Evolutionary conservation across 1,284 basidiomycete species (phyloP), one percentile per base, ranked within the genome.

Genomic region (Testicularia cyperi): DNA sequence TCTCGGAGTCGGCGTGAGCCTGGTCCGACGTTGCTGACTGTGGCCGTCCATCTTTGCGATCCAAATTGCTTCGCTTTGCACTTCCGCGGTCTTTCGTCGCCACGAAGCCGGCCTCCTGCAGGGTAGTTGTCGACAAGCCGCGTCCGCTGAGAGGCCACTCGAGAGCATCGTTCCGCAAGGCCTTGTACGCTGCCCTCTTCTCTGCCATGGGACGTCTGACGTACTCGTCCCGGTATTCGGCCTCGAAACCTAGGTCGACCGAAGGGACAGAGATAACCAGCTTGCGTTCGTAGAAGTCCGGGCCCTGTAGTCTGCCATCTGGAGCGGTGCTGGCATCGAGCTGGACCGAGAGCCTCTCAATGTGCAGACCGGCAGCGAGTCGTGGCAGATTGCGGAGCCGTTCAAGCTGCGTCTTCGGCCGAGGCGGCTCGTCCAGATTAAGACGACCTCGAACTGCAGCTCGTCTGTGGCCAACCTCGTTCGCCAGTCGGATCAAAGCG

Each of bases 141-240:
- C 9, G 9, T 6, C 38, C 55, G 34, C 37, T 55, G 23, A 70
- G 27, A 2, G 60, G 51, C 65, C 65, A 70, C 41, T 70, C 62
- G 12, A 70, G 56, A 16, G 36, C 34, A 34, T 70, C 65, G 25
- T 26, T 40, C 32, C 27, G 44, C 15, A 70, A 44, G 18, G 65
- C 66, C 36, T 68, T 70, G 49, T 68, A 72, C 16, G 62, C 68
- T 15, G 47, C 44, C 7, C 60, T 42, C 32, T 65, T 57, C 19
- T 65, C 62, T 15, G 44, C 44, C 1, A 53, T 38, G 5, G 54
- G 40, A 14, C 70, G 38, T 35, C 49, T 56, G 34, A 70, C 57
- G 31, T 63, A 68, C 14, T 58, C 46, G 34, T 72, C 70, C 15
- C 31, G 37, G 32, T 72, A 72, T 13, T 55, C 45, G 21, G 52